phyloP scores from a whole-genome alignment of 768 basidiomycete genomes.

The Naganishia vishniacii region DNA sequence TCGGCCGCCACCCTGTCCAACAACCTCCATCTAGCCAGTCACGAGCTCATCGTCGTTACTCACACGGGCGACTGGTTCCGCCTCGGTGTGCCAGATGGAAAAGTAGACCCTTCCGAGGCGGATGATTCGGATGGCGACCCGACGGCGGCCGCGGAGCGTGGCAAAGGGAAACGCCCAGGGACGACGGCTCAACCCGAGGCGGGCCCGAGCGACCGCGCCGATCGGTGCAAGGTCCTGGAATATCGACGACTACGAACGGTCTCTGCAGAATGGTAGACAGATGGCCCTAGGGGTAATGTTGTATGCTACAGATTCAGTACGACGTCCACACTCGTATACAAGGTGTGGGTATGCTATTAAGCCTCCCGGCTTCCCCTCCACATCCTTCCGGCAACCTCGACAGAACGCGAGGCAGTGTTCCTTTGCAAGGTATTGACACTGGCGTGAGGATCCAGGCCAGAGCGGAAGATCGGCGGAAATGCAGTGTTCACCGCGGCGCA shows the following conservation, averaged over 20 bases:
- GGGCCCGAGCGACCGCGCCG: not conserved
- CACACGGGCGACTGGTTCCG: constrained; percentile 49
- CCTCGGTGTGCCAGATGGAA: constrained; percentile 41
- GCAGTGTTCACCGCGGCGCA: no score
- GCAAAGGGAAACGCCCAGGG: not conserved
- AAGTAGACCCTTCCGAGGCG: not conserved
- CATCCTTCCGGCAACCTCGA: no score
- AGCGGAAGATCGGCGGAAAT: no score
- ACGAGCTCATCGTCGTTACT: constrained; percentile 41
- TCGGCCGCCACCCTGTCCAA: not conserved
- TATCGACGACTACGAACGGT: constrained; percentile 41
- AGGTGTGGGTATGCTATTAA: no score
- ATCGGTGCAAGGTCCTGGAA: constrained; percentile 41
- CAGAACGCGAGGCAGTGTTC: no score
- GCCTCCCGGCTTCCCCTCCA: no score
- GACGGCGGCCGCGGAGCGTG: constrained; percentile 18
- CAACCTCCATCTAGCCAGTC: constrained; percentile 5
- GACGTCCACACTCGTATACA: no score
- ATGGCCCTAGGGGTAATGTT: not conserved
- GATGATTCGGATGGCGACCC: constrained; percentile 23
- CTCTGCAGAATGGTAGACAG: constrained; percentile 42
- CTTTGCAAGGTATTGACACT: no score
- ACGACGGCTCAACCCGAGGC: not conserved
- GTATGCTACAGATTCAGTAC: not conserved
- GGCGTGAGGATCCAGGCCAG: no score